Evolutionary conservation across 2,329 filamentous ascomycete genomes (phyloP).

Genomic region (Thielaviopsis punctulata): DNA sequence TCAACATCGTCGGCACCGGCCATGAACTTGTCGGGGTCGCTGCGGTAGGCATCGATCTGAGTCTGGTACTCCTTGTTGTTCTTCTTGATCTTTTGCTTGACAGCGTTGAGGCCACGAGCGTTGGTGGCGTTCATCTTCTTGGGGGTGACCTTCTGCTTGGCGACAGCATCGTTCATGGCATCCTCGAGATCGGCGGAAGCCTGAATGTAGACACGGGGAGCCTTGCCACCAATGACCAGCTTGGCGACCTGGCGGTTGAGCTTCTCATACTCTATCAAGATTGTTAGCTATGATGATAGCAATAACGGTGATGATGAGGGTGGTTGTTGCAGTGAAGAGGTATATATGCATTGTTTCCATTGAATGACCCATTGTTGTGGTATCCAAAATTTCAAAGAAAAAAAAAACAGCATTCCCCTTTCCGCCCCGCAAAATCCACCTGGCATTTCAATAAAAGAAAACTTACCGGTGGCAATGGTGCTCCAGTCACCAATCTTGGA

Average conservation of each 20-base stretch:
- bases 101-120: constrained; percentile 82
- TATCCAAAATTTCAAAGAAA: neutral
- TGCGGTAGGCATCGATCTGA: constrained; percentile 75
- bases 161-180: constrained; percentile 78
- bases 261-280: constrained; percentile 68
- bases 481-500: constrained; percentile 97
- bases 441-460: neutral
- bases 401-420: neutral
- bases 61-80: constrained; percentile 87
- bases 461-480: constrained; percentile 70
- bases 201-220: constrained; percentile 85
- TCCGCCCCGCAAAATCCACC: neutral
- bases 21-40: constrained; percentile 76
- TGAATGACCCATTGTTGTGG: neutral
- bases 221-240: constrained; percentile 57
- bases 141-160: constrained; percentile 86
- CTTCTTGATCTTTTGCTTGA: constrained; percentile 98
- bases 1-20: constrained; percentile 56
- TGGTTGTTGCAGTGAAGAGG: neutral
- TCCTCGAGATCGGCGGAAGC: constrained; percentile 87
- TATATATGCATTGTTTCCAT: neutral
- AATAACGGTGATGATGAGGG: neutral
- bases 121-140: constrained; percentile 99
- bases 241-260: constrained; percentile 74
- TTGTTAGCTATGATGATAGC: neutral